These are phyloP conservation scores for Citrus sp. DNA, from an alignment of 345 rosid species.

Conservation along the genomic window DNA sequence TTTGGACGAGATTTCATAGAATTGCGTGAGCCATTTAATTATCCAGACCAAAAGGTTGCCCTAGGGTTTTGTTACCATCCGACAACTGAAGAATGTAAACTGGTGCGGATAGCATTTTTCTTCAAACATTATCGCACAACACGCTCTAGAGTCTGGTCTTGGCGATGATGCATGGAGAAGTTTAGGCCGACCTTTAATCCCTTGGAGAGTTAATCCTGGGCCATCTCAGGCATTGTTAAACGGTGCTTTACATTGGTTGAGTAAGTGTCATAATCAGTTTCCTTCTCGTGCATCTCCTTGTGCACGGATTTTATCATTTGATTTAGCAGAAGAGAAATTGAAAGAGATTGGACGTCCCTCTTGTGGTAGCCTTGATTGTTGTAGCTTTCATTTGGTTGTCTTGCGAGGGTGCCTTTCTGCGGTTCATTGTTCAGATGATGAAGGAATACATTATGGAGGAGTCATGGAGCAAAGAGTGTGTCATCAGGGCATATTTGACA, in stretches of 20 bases:
- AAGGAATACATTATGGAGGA: constrained; percentile 4
- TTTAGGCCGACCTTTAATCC: neutral
- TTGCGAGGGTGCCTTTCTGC: constrained; percentile 5
- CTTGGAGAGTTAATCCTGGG: neutral
- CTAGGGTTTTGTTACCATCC: neutral
- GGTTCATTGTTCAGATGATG: neutral
- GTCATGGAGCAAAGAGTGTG: neutral
- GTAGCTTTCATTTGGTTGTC: neutral
- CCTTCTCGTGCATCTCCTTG: neutral
- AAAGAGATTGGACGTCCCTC: neutral
- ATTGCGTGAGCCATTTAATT: neutral
- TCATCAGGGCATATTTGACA: no score
- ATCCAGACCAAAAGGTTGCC: neutral
- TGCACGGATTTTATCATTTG: neutral
- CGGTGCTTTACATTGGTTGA: constrained; percentile 5
- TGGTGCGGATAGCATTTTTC: neutral
- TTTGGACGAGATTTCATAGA: neutral
- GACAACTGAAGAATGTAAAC: neutral
- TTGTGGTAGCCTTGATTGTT: neutral
- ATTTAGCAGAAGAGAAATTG: neutral
- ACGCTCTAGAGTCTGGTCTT: neutral
- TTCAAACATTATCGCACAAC: neutral
- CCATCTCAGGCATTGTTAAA: neutral
- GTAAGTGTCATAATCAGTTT: neutral
- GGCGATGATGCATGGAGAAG: neutral